Base-by-base conservation (phyloP, 495 filamentous ascomycete species). In the Oleoguttula mirabilis region DNA sequence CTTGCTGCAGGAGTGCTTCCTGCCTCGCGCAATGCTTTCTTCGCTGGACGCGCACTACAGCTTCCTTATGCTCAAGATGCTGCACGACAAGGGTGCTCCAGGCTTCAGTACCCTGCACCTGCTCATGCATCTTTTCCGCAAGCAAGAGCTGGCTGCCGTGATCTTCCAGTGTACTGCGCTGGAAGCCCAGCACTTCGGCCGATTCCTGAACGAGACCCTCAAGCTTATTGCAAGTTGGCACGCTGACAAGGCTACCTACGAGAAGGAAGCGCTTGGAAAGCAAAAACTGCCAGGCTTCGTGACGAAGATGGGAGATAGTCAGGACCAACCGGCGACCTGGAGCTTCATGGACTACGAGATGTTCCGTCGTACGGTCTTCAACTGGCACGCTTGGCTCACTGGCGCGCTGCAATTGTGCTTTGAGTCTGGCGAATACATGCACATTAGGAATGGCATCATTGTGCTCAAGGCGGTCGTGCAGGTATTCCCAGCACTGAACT, bases 361-460 rank as follows among this genome's bases (percentile, higher is more conserved):
- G 22, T 99, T 85, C 66, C 75, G 84, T 16, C 77, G 82, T 46
- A 62, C 92, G 7, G 68, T 94, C 14, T 85, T 80, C 66, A 82
- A 82, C 50, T 99, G 88, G 88, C 92, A 99, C 61, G 75, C 77
- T 30, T 69, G 77, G 21, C 63, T 99, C 22, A 75, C 76, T 52
- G 67, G 60, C 14, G 84, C 87, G 2, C 60, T 99, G 32, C 83
- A 83, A 52, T 69, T 66, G 15, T 94, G 88, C 59, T 68, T 96
- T 20, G 70, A 72, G 12, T 42, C 34, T 14, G 76, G 71, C 47
- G 88, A 99, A 57, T 99, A 90, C 71, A 96, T 94, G 86, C 87
- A 94, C 58, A 94, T 96, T 56, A 76, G 85, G 10, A 99, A 99
- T 56, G 84, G 87, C 23, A 92, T 95, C 50, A 87, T 79, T 42